phyloP scores from a whole-genome alignment of 371 early-diverging fungal species.

The Encephalitozoon intestinalis region DNA sequence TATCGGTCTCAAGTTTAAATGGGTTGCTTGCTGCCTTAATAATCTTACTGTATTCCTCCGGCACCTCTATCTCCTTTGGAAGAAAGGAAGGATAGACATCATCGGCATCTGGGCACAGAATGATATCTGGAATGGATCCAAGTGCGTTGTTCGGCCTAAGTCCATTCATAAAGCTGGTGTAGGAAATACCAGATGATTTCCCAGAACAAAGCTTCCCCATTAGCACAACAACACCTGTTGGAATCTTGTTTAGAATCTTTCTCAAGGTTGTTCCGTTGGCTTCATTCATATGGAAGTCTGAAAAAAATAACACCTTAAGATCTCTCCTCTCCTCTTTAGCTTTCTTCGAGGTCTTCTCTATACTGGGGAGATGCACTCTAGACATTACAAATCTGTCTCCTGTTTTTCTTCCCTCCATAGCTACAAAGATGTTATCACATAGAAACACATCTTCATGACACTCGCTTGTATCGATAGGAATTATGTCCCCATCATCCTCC shows the following conservation, averaged over 20 bases:
- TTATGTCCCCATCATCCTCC: constrained; percentile 38
- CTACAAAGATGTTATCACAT: constrained; percentile 43
- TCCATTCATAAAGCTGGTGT: neutral
- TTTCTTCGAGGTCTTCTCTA: neutral
- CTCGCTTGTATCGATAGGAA: constrained; percentile 25
- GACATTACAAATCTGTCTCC: neutral
- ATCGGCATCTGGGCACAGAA: constrained; percentile 10
- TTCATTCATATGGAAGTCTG: neutral
- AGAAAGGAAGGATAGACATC: neutral
- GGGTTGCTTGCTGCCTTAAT: constrained; percentile 31
- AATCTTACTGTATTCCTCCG: neutral
- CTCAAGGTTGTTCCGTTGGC: neutral
- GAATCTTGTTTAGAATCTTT: neutral
- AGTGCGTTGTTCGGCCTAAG: neutral
- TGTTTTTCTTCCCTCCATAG: neutral
- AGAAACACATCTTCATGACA: constrained; percentile 30
- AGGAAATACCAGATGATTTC: neutral
- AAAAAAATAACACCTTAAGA: constrained; percentile 16
- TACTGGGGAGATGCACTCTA: constrained; percentile 15
- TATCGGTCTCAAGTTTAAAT: neutral
- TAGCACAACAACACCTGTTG: constrained; percentile 14
- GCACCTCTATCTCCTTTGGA: neutral
- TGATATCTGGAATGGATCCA: neutral
- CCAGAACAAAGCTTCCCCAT: neutral
- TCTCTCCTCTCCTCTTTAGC: neutral